phyloP scores from a whole-genome alignment of 257 asterid genomes.

The Fraxinus excelsior region DNA sequence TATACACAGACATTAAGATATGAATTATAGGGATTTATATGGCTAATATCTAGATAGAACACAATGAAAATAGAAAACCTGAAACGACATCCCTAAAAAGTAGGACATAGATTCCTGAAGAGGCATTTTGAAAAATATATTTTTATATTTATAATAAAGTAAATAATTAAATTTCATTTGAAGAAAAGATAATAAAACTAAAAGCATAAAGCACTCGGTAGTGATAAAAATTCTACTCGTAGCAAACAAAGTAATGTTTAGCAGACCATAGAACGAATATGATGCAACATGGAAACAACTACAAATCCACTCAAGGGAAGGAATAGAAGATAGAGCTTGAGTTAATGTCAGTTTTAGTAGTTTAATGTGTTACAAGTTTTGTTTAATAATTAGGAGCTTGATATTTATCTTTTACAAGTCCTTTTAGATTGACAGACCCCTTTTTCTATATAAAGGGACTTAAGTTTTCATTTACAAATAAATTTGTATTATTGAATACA shows the following conservation, averaged over 20 bases:
- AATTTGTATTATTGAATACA: too few species aligned
- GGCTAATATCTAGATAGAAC: not conserved
- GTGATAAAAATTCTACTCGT: not conserved
- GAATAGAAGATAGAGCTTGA: too few species aligned
- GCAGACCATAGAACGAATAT: not conserved
- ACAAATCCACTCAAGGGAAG: too few species aligned
- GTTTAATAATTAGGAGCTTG: too few species aligned
- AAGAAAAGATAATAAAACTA: not conserved
- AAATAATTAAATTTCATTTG: not conserved
- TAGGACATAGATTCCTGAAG: not conserved
- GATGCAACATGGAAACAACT: too few species aligned
- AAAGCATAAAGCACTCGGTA: not conserved
- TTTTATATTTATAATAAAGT: not conserved
- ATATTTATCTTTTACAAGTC: too few species aligned
- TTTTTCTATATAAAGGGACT: too few species aligned
- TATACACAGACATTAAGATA: not conserved
- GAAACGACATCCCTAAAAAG: not conserved
- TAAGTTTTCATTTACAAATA: too few species aligned
- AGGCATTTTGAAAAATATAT: not conserved
- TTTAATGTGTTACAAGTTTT: too few species aligned
- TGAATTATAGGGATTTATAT: not conserved
- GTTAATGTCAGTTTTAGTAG: too few species aligned
- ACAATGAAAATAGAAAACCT: not conserved
- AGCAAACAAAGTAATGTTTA: not conserved
- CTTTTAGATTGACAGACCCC: too few species aligned